phyloP scores from a whole-genome alignment of 2,329 filamentous ascomycete species.

The Pleoardoris graminearum region DNA sequence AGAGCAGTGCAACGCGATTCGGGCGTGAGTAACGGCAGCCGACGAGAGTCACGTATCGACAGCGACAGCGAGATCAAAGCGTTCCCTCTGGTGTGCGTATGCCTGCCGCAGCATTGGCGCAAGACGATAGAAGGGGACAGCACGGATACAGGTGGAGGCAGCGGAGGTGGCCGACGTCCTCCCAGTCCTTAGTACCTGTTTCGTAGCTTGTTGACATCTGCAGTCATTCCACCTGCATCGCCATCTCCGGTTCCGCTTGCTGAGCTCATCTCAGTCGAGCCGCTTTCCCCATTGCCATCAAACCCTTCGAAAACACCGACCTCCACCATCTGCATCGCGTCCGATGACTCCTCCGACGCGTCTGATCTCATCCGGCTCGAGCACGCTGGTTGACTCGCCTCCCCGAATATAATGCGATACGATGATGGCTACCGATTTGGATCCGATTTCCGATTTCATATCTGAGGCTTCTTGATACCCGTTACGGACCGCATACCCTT shows the following conservation, averaged over 20 bases:
- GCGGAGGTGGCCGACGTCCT: constrained; percentile 40
- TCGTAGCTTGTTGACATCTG: constrained; percentile 29
- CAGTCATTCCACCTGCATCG: constrained; percentile 29
- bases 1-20: constrained; percentile 84
- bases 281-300: constrained; percentile 1
- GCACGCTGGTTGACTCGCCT: constrained; percentile 34
- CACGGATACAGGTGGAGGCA: constrained; percentile 36
- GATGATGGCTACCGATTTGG: constrained; percentile 34
- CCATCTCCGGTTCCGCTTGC: constrained; percentile 18
- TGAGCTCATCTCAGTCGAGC: constrained; percentile 6
- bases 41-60: constrained; percentile 32
- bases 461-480: constrained; percentile 33
- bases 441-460: constrained; percentile 24
- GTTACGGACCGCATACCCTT: constrained; percentile 20
- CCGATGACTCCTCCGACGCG: constrained; percentile 16
- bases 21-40: constrained; percentile 81
- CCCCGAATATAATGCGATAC: constrained; percentile 37
- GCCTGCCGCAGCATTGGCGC: constrained; percentile 91
- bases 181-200: constrained; percentile 31
- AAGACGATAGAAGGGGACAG: constrained; percentile 91
- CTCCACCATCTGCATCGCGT: constrained; percentile 10
- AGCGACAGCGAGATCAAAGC: constrained; percentile 85
- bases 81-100: constrained; percentile 95
- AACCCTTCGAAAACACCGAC: constrained; percentile 21
- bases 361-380: constrained; percentile 33